Percentiles rank a stretch among this genome's conserved stretches.
Evolutionary conservation across 1,284 basidiomycete species (phyloP).

Genomic region (Coniophora puteana): DNA sequence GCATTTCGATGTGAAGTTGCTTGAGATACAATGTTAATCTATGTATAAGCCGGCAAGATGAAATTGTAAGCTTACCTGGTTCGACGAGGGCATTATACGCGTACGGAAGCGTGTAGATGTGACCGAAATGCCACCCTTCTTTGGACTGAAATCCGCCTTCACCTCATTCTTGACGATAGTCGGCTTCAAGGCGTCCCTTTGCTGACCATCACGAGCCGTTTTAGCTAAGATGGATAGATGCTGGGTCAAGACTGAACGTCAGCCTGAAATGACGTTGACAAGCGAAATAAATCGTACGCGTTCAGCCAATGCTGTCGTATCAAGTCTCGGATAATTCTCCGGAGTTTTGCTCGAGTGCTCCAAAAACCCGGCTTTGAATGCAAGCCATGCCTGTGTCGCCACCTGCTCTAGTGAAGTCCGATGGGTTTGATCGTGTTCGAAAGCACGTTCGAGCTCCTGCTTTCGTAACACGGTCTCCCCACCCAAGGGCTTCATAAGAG

Average conservation of each 20-base stretch:
- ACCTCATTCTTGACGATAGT: slow-evolving; percentile 41
- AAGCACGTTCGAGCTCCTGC: slow-evolving; percentile 28
- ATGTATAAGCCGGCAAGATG: neutral
- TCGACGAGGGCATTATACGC: slow-evolving; percentile 24
- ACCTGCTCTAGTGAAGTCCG: slow-evolving; percentile 8
- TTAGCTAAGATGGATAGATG: slow-evolving; percentile 33
- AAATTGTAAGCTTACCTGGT: slow-evolving; percentile 31
- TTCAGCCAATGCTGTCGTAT: slow-evolving; percentile 14
- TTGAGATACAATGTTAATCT: neutral
- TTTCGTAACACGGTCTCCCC: slow-evolving; percentile 28
- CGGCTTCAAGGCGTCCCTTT: slow-evolving; percentile 36
- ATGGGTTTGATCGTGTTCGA: slow-evolving; percentile 25
- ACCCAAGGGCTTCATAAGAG: slow-evolving; percentile 36
- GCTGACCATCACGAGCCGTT: slow-evolving; percentile 36
- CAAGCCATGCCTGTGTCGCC: slow-evolving; percentile 42
- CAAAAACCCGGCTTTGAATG: slow-evolving; percentile 27
- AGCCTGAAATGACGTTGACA: neutral
- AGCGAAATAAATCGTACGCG: slow-evolving; percentile 14
- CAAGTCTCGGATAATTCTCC: slow-evolving; percentile 10
- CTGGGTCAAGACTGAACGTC: too few species aligned
- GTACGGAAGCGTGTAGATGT: slow-evolving; percentile 39
- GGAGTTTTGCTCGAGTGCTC: neutral
- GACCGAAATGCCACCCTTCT: slow-evolving; percentile 28
- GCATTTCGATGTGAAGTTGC: too few species aligned
- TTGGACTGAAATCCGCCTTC: slow-evolving; percentile 16